Evolutionary conservation across 2,329 filamentous ascomycete species (phyloP).

Genomic region (Herpotrichia juniperi): DNA sequence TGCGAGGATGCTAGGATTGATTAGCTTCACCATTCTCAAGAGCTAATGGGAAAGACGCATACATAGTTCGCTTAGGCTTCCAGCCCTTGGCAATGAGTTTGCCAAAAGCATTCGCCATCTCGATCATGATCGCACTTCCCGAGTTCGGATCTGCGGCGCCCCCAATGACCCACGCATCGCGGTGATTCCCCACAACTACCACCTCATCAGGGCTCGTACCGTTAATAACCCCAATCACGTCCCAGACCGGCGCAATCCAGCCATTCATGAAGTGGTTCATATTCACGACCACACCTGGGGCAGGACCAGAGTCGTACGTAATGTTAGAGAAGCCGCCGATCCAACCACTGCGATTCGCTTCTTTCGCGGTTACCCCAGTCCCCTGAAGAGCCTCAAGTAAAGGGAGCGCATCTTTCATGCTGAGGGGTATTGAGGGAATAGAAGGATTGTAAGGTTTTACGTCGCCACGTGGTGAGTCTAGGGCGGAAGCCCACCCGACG

Average conservation of each 20-base stretch:
- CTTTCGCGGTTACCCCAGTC: conserved; percentile 34
- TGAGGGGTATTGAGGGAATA: conserved; percentile 42
- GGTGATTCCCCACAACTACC: conserved; percentile 55
- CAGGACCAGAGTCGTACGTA: conserved; percentile 44
- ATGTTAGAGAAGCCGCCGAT: conserved; percentile 37
- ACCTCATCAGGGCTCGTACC: conserved; percentile 62
- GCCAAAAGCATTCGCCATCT: conserved; percentile 53
- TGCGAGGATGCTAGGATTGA: conserved; percentile 14
- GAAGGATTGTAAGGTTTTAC: conserved; percentile 32
- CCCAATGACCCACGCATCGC: conserved; percentile 57
- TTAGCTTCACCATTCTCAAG: neutral
- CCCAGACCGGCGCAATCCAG: conserved; percentile 79
- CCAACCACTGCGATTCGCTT: conserved; percentile 42
- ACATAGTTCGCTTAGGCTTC: conserved; percentile 53
- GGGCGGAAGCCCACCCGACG: conserved; percentile 39
- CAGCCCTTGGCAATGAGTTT: conserved; percentile 52
- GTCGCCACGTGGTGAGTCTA: conserved; percentile 31
- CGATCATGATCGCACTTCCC: conserved; percentile 52
- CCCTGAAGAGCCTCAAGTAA: conserved; percentile 41
- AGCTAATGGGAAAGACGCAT: conserved; percentile 3
- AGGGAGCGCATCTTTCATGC: conserved; percentile 34
- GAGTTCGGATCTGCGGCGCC: conserved; percentile 56
- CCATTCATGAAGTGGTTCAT: conserved; percentile 74
- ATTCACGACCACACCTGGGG: conserved; percentile 56
- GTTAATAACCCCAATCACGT: conserved; percentile 69